Evolutionary conservation across 2,329 filamentous ascomycete genomes (phyloP).

Genomic region (Monosporascus sp.): DNA sequence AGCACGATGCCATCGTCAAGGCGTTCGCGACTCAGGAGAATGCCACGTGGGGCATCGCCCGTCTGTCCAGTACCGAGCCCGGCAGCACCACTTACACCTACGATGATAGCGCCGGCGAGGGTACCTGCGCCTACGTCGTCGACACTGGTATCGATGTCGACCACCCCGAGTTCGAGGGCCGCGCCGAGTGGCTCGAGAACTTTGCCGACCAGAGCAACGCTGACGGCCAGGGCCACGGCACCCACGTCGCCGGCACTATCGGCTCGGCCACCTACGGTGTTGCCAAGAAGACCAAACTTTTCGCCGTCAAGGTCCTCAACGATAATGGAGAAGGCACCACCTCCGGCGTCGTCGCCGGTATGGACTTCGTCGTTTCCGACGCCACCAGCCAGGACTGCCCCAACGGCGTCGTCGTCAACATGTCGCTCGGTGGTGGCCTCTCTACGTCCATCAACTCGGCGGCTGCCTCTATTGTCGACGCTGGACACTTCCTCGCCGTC

Average conservation of each 20-base stretch:
- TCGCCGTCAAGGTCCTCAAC: conserved; percentile 4
- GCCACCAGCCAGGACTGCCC: conserved; percentile 9
- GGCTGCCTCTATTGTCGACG: conserved; percentile 6
- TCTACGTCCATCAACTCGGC: conserved; percentile 10
- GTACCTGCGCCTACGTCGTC: conserved; percentile 31
- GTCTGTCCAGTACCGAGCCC: conserved; percentile 13
- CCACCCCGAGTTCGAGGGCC: conserved; percentile 21
- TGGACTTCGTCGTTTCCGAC: conserved; percentile 19
- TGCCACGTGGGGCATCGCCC: conserved; percentile 16
- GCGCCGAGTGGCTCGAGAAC: conserved; percentile 12
- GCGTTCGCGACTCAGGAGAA: conserved; percentile 18
- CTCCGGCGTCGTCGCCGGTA: conserved; percentile 29
- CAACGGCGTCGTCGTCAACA: conserved; percentile 15
- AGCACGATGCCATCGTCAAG: conserved; percentile 25
- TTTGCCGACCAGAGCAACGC: conserved; percentile 10
- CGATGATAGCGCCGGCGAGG: conserved; percentile 8
- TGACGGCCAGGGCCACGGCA: conserved; percentile 28
- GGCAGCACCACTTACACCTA: conserved; percentile 11
- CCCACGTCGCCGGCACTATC: conserved; percentile 18
- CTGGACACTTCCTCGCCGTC: conserved; percentile 12
- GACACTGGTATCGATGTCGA: conserved; percentile 34
- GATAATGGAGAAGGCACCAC: conserved; percentile 21
- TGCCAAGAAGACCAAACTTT: conserved; percentile 3
- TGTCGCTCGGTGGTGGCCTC: conserved; percentile 16
- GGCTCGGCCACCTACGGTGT: conserved; percentile 3